These are phyloP conservation scores for Cladophialophora bantiana DNA, from an alignment of 2,329 filamentous ascomycete species.

Conservation along the genomic window DNA sequence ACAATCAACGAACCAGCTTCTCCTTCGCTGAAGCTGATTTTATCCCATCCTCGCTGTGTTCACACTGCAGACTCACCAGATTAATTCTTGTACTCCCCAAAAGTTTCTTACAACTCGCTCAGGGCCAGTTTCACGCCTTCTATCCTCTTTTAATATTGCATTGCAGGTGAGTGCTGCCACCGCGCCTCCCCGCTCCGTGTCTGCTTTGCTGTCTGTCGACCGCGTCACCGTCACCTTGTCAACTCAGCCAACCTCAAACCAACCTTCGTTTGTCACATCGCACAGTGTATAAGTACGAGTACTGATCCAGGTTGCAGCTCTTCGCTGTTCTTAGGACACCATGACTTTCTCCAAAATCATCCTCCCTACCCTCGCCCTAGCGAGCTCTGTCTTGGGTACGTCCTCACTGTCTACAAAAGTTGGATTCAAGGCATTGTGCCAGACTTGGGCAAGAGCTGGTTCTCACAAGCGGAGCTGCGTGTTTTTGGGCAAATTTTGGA, in stretches of 20 bases:
- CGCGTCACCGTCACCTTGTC: constrained; percentile 15
- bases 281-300: constrained; percentile 19
- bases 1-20: constrained; percentile 34
- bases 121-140: constrained; percentile 31
- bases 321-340: constrained; percentile 38
- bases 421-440: neutral
- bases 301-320: constrained; percentile 34
- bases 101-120: constrained; percentile 36
- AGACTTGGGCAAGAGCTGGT: constrained; percentile 20
- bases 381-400: constrained; percentile 60
- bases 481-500: constrained; percentile 1
- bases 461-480: neutral
- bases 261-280: constrained; percentile 17
- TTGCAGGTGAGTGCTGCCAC: constrained; percentile 38
- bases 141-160: constrained; percentile 40
- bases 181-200: constrained; percentile 4
- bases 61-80: constrained; percentile 30
- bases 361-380: constrained; percentile 63
- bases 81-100: constrained; percentile 36
- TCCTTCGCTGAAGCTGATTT: constrained; percentile 38
- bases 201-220: neutral
- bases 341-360: constrained; percentile 65
- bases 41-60: constrained; percentile 31
- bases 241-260: constrained; percentile 8
- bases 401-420: neutral